A percentile compares a stretch with the other conserved stretches of the same genome.
Evolutionary conservation across 2,329 filamentous ascomycete species (phyloP).

Genomic region (Phialophora macrospora): DNA sequence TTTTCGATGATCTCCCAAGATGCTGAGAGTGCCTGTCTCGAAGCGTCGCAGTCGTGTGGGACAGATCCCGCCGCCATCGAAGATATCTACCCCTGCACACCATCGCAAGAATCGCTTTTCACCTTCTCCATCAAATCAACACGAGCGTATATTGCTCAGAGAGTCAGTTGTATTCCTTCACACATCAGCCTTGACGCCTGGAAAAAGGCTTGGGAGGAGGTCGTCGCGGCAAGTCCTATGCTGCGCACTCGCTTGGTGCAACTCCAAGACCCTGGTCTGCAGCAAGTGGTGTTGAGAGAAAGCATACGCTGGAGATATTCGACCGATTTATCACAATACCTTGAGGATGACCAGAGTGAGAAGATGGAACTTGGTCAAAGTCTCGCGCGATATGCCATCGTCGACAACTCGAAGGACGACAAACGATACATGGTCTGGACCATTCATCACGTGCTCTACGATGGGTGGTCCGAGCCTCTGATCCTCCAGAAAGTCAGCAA

Average conservation of each 20-base stretch:
- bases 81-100: conserved; percentile 52
- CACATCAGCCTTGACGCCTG: conserved; percentile 50
- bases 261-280: conserved; percentile 45
- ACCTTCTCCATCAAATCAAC: conserved; percentile 52
- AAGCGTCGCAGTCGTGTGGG: conserved; percentile 47
- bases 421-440: conserved; percentile 54
- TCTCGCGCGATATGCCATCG: conserved; percentile 46
- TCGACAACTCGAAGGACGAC: conserved; percentile 39
- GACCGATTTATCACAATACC: conserved; percentile 41
- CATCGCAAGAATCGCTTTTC: conserved; percentile 53
- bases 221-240: conserved; percentile 53
- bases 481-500: conserved; percentile 47
- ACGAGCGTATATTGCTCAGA: conserved; percentile 55
- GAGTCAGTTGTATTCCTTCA: conserved; percentile 48
- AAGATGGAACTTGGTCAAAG: conserved; percentile 45
- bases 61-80: conserved; percentile 42
- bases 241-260: conserved; percentile 56
- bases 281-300: conserved; percentile 50
- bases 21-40: conserved; percentile 43
- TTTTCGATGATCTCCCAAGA: conserved; percentile 43
- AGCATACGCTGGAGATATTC: conserved; percentile 45
- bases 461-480: conserved; percentile 53
- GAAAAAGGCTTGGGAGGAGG: conserved; percentile 54
- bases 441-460: conserved; percentile 59
- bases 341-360: conserved; percentile 39